A percentile compares a stretch with the other conserved stretches of the same genome.
phyloP scores from a whole-genome alignment of 306 rosid species.

The Carpinus fangiana region DNA sequence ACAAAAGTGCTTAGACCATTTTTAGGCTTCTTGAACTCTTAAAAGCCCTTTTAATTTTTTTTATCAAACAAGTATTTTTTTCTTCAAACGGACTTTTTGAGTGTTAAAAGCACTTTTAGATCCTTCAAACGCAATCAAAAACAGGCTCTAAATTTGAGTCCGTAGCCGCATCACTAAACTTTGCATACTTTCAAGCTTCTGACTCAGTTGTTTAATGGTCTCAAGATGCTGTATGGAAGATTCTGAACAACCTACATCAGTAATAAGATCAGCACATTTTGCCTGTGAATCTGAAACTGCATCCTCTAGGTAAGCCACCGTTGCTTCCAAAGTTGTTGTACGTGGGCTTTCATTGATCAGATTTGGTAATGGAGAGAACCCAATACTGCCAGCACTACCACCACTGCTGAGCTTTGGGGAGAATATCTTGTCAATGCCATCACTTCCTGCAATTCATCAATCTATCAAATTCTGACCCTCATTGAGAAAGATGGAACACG shows the following conservation, averaged over 20 bases:
- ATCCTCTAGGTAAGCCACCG: slow-evolving; percentile 70
- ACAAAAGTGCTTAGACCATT: too few species aligned
- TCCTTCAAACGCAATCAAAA: too few species aligned
- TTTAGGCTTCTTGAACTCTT: too few species aligned
- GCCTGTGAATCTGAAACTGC: slow-evolving; percentile 60
- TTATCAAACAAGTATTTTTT: too few species aligned
- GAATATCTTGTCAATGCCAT: slow-evolving; percentile 81
- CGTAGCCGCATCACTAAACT: slow-evolving; percentile 55
- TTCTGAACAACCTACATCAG: slow-evolving; percentile 44
- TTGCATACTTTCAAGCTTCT: slow-evolving; percentile 73
- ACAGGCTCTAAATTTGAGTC: slow-evolving; percentile 37
- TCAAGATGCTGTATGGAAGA: slow-evolving; percentile 51
- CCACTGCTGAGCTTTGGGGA: slow-evolving; percentile 58
- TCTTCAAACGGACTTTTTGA: too few species aligned
- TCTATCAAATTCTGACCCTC: slow-evolving; percentile 11
- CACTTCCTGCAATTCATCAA: slow-evolving; percentile 69
- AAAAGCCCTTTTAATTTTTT: too few species aligned
- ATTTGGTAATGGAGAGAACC: slow-evolving; percentile 48
- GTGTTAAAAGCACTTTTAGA: too few species aligned
- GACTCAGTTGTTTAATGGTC: slow-evolving; percentile 53
- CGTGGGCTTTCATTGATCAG: slow-evolving; percentile 44
- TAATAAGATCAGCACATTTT: slow-evolving; percentile 50
- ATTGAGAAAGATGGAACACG: background rate
- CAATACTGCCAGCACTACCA: slow-evolving; percentile 47
- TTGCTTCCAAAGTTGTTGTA: slow-evolving; percentile 50